Conservation (phyloP, 179 eudicot species). For the Silene coronaria region DNA sequence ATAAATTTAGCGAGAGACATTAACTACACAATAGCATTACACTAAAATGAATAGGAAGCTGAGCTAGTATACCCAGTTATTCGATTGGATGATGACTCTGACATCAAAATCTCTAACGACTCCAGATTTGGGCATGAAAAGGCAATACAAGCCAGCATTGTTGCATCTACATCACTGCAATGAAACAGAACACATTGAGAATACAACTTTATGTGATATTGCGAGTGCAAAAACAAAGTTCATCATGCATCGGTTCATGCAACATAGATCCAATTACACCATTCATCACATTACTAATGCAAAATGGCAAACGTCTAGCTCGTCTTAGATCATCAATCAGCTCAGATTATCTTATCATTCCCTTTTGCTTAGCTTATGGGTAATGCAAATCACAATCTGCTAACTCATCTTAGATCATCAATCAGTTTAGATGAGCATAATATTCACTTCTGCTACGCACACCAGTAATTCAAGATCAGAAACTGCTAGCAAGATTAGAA, state of each 20-base stretch:
- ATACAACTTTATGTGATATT: background rate
- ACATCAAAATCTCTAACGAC: conserved; percentile 60
- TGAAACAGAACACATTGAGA: background rate
- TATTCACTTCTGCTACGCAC: background rate
- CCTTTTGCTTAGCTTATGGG: background rate
- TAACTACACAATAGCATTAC: background rate
- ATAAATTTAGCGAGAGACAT: background rate
- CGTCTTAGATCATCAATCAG: background rate
- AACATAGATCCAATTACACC: background rate
- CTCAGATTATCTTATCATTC: background rate
- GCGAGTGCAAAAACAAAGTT: background rate
- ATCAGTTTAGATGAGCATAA: background rate
- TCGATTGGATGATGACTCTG: conserved; percentile 53
- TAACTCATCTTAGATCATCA: too few species aligned
- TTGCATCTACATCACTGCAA: conserved; percentile 92
- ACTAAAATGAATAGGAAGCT: background rate
- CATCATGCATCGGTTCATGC: background rate
- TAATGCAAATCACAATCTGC: background rate
- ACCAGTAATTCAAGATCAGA: background rate
- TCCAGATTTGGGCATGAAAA: conserved; percentile 87
- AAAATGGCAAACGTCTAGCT: background rate
- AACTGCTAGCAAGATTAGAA: too few species aligned
- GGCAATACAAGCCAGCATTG: conserved; percentile 89
- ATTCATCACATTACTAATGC: background rate
- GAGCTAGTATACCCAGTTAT: conserved; percentile 61